Evolutionary conservation across 2,329 filamentous ascomycete genomes (phyloP).

Genomic region (Aureobasidium zeae): DNA sequence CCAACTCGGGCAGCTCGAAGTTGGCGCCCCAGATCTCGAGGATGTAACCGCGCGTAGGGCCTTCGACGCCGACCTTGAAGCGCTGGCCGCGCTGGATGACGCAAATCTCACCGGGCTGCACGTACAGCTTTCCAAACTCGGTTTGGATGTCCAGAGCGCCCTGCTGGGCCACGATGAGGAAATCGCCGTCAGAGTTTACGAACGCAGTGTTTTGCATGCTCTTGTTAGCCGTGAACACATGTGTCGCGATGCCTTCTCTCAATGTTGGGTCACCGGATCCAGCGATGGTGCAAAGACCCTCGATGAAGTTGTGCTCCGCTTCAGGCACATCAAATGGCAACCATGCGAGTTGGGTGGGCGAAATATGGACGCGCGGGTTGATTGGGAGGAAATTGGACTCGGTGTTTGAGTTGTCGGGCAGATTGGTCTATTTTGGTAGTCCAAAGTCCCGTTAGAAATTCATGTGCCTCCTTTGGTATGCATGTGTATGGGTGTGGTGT

Average conservation of each 20-base stretch:
- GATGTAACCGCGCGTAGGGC: slow-evolving; percentile 34
- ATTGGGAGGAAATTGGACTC: slow-evolving; percentile 40
- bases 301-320: slow-evolving; percentile 37
- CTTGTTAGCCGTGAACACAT: slow-evolving; percentile 41
- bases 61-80: slow-evolving; percentile 30
- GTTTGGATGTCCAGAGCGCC: slow-evolving; percentile 32
- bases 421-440: slow-evolving; percentile 14
- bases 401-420: slow-evolving; percentile 25
- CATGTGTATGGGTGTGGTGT: too few relatives aligned
- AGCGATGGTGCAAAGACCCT: slow-evolving; percentile 42
- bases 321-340: slow-evolving; percentile 33
- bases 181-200: slow-evolving; percentile 36
- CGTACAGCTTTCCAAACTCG: slow-evolving; percentile 32
- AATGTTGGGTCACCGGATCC: slow-evolving; percentile 44
- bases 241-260: slow-evolving; percentile 41
- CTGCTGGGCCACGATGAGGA: slow-evolving; percentile 31
- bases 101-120: slow-evolving; percentile 33
- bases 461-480: not conserved
- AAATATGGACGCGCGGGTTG: slow-evolving; percentile 37
- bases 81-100: slow-evolving; percentile 33
- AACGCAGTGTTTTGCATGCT: slow-evolving; percentile 40
- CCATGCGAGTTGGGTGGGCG: slow-evolving; percentile 44
- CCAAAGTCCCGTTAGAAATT: not conserved
- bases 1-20: slow-evolving; percentile 33
- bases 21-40: slow-evolving; percentile 34